phyloP scores from a whole-genome alignment of 2,329 filamentous ascomycete species.

The Sclerotinia sclerotiorum region DNA sequence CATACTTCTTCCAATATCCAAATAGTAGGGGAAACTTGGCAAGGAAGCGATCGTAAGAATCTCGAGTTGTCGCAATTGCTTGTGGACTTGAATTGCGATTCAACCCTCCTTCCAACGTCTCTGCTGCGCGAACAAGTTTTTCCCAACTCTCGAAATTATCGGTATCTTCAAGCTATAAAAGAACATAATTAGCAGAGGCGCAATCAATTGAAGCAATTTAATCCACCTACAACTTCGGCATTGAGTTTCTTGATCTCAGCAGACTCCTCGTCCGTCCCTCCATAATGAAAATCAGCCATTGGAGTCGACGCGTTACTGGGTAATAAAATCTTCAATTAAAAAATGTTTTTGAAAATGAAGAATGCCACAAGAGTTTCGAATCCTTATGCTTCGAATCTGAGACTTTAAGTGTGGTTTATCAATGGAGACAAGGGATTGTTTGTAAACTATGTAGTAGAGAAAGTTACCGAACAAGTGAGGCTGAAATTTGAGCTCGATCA shows the following conservation, averaged over 20 bases:
- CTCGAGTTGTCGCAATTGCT: constrained; percentile 81
- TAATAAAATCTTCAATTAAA: constrained; percentile 5
- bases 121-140: constrained; percentile 79
- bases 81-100: constrained; percentile 96
- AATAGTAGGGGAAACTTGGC: constrained; percentile 94
- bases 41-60: constrained; percentile 88
- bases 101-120: constrained; percentile 85
- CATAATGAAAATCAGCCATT: constrained; percentile 75
- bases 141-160: constrained; percentile 97
- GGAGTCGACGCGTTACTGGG: constrained; percentile 22
- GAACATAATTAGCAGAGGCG: constrained; percentile 25
- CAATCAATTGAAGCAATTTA: background rate
- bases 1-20: constrained; percentile 99
- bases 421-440: constrained; percentile 17
- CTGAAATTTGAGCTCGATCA: constrained; percentile 14
- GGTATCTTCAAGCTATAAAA: constrained; percentile 54
- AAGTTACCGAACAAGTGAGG: constrained; percentile 8
- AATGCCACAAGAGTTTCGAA: background rate
- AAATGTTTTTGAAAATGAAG: background rate
- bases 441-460: background rate
- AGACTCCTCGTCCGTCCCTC: constrained; percentile 77
- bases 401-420: background rate
- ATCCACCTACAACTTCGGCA: constrained; percentile 68
- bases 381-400: background rate
- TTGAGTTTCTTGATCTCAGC: constrained; percentile 78